Percentiles rank a stretch among this genome's conserved stretches.
These are phyloP conservation scores for Cutaneotrichosporon cavernicola DNA, from an alignment of 1,284 basidiomycete species.

Conservation along the genomic window DNA sequence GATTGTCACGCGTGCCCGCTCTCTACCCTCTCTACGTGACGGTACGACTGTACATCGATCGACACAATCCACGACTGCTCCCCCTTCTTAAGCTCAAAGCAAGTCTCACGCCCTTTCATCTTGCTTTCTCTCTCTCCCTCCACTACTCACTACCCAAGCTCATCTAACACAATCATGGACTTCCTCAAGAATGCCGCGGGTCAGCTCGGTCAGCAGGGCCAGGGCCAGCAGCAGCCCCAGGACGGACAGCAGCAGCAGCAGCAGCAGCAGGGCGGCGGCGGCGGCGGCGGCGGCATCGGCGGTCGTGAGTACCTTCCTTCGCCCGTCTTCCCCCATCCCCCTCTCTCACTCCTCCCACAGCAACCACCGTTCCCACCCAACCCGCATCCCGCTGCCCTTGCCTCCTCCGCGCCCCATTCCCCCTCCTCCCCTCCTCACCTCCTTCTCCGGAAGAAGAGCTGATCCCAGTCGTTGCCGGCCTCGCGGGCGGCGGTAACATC, in stretches of 20 bases:
- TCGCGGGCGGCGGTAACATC: constrained; percentile 16
- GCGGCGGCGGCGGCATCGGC: constrained; percentile 7
- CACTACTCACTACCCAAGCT: background rate
- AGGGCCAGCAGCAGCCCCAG: constrained; percentile 10
- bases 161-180: background rate
- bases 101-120: background rate
- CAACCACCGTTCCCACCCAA: too few species aligned
- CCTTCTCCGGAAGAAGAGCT: constrained; percentile 4
- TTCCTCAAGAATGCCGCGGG: constrained; percentile 3
- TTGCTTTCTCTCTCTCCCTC: background rate
- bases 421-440: too few species aligned
- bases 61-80: background rate
- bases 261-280: constrained; percentile 7
- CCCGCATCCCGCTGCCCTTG: too few species aligned
- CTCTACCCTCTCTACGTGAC: too few species aligned
- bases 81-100: background rate
- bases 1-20: background rate
- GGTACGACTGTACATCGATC: background rate
- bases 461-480: constrained; percentile 4
- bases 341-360: too few species aligned
- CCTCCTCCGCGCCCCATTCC: too few species aligned
- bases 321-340: background rate
- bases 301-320: constrained; percentile 12
- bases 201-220: constrained; percentile 4
- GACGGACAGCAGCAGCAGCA: constrained; percentile 8